Conservation (phyloP, 768 basidiomycete species). For the Pleurotus platypus region DNA sequence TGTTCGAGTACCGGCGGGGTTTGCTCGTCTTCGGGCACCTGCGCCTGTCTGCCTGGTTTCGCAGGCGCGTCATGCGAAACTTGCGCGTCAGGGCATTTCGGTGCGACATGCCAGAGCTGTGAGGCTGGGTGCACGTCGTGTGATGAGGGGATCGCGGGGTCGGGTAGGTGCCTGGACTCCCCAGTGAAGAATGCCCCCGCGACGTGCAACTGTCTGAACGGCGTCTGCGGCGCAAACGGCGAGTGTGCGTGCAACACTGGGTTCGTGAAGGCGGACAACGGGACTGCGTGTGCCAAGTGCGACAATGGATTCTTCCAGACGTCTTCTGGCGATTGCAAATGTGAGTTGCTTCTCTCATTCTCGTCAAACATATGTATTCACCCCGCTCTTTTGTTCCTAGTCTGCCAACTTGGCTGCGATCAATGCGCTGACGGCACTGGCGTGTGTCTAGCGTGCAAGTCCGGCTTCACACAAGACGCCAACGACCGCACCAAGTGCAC, state of each 20-base stretch:
- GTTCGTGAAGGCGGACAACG: slow-evolving; percentile 57
- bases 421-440: slow-evolving; percentile 63
- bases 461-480: slow-evolving; percentile 61
- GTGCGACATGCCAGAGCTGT: slow-evolving; percentile 63
- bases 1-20: slow-evolving; percentile 62
- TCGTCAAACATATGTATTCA: no score
- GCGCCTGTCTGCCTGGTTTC: slow-evolving; percentile 68
- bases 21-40: slow-evolving; percentile 64
- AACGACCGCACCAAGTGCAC: slow-evolving; percentile 66
- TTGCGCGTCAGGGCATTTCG: slow-evolving; percentile 68
- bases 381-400: slow-evolving; percentile 20
- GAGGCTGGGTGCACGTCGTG: slow-evolving; percentile 63
- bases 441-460: slow-evolving; percentile 64
- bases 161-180: slow-evolving; percentile 61
- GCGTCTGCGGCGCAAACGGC: slow-evolving; percentile 63
- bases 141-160: slow-evolving; percentile 74
- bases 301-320: slow-evolving; percentile 60
- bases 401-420: slow-evolving; percentile 63
- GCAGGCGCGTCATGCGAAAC: slow-evolving; percentile 73
- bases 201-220: slow-evolving; percentile 77
- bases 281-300: slow-evolving; percentile 66
- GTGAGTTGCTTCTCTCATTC: slow-evolving; percentile 27
- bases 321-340: slow-evolving; percentile 55
- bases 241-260: slow-evolving; percentile 62
- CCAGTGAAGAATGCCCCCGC: slow-evolving; percentile 44